phyloP scores from a whole-genome alignment of 805 yeast genomes.

The Wickerhamomyces bisporus region DNA sequence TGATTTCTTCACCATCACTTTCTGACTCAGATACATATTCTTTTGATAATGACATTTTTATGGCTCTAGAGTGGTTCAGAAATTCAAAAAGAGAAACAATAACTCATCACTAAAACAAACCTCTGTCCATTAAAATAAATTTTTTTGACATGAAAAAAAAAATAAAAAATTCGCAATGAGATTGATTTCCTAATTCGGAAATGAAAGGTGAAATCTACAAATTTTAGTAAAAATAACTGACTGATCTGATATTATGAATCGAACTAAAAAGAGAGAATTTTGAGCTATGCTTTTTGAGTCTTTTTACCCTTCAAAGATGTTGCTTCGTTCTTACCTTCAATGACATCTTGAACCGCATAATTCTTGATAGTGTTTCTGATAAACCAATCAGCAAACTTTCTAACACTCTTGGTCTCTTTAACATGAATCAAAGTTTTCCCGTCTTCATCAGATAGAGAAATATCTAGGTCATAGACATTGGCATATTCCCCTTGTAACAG shows the following conservation, averaged over 20 bases:
- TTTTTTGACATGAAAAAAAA: neutral
- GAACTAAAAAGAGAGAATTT: neutral
- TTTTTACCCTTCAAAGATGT: neutral
- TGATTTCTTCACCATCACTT: slow-evolving; percentile 5
- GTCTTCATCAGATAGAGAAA: slow-evolving; percentile 34
- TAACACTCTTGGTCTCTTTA: slow-evolving; percentile 38
- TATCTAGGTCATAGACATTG: slow-evolving; percentile 40
- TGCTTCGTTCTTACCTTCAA: slow-evolving; percentile 11
- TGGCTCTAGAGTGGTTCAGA: too few relatives aligned
- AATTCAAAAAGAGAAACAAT: too few relatives aligned
- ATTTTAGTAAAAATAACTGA: neutral
- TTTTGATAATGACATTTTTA: slow-evolving; percentile 3
- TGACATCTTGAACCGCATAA: slow-evolving; percentile 38
- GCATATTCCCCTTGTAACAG: slow-evolving; percentile 36
- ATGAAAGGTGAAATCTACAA: neutral
- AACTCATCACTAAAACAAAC: too few relatives aligned
- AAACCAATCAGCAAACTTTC: slow-evolving; percentile 47
- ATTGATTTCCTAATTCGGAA: slow-evolving; percentile 3
- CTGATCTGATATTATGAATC: too few relatives aligned
- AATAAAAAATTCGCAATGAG: neutral
- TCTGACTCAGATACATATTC: slow-evolving; percentile 6
- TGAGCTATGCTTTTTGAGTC: neutral
- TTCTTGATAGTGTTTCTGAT: slow-evolving; percentile 42
- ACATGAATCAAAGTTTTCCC: slow-evolving; percentile 32
- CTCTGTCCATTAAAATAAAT: neutral